Percentiles rank a stretch among this genome's conserved stretches.
phyloP scores from a whole-genome alignment of 192 early-diverging fungal genomes.

The Gaertneriomyces sp. region DNA sequence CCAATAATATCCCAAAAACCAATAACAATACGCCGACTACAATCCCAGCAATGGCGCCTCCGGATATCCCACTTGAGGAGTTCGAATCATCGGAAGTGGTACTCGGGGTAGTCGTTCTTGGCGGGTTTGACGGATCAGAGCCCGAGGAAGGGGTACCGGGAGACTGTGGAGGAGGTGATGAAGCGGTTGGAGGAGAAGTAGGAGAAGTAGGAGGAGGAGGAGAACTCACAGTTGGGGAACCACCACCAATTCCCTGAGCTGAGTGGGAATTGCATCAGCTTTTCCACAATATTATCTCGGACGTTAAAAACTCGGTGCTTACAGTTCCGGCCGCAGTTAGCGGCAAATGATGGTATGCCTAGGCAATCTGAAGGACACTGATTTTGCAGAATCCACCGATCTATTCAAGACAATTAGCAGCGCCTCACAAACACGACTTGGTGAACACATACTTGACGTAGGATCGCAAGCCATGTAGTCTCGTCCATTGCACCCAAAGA shows the following conservation, averaged over 20 bases:
- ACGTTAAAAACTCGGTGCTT: not conserved
- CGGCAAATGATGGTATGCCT: conserved; percentile 1
- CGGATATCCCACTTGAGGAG: too few species aligned
- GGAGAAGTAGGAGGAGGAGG: not conserved
- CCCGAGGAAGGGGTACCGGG: too few species aligned
- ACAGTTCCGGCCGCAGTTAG: conserved; percentile 8
- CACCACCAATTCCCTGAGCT: not conserved
- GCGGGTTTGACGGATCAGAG: too few species aligned
- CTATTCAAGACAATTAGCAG: not conserved
- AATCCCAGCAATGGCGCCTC: too few species aligned
- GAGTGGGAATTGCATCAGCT: not conserved
- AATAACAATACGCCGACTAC: too few species aligned
- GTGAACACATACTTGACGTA: not conserved
- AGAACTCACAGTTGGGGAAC: not conserved
- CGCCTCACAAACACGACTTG: not conserved
- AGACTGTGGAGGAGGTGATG: not conserved
- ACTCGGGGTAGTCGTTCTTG: too few species aligned
- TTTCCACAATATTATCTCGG: too few species aligned
- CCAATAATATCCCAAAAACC: too few species aligned
- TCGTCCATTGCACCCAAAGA: conserved; percentile 24
- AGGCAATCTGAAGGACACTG: conserved; percentile 3
- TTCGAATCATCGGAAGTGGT: too few species aligned
- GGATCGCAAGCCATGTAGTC: conserved; percentile 26
- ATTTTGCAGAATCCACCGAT: conserved; percentile 10
- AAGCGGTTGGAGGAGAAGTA: not conserved